Conservation (phyloP, 2,329 filamentous ascomycete genomes). For the Botrytis paeoniae region DNA sequence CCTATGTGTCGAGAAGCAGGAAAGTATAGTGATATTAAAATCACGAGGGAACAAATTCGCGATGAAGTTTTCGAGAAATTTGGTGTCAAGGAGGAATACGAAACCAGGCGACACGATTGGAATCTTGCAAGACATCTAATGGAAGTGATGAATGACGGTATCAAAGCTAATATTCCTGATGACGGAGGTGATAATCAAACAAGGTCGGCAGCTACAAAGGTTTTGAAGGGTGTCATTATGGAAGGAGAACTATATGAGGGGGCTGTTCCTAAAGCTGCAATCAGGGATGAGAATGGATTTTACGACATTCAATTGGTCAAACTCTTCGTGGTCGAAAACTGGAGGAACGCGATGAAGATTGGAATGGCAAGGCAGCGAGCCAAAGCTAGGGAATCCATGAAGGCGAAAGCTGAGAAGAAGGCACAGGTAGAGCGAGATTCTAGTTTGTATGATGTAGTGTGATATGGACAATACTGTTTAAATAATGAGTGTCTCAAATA, state of each 20-base stretch:
- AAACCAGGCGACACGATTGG: slow-evolving; percentile 43
- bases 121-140: slow-evolving; percentile 42
- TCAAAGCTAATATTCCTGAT: slow-evolving; percentile 41
- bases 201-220: slow-evolving; percentile 38
- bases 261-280: slow-evolving; percentile 29
- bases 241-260: slow-evolving; percentile 44
- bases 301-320: slow-evolving; percentile 44
- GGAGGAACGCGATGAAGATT: slow-evolving; percentile 40
- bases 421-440: slow-evolving; percentile 5
- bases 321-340: slow-evolving; percentile 43
- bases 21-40: slow-evolving; percentile 34
- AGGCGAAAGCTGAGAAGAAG: slow-evolving; percentile 25
- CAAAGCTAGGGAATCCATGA: slow-evolving; percentile 24
- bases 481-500: background rate
- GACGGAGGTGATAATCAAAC: background rate
- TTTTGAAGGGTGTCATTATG: slow-evolving; percentile 51
- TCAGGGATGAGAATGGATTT: slow-evolving; percentile 43
- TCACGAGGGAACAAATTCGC: slow-evolving; percentile 47
- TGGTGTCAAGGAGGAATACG: slow-evolving; percentile 45
- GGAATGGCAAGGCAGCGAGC: slow-evolving; percentile 36
- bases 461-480: background rate
- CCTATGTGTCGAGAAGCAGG: slow-evolving; percentile 47
- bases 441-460: background rate
- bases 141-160: slow-evolving; percentile 47
- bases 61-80: slow-evolving; percentile 54